Evolutionary conservation across 768 basidiomycete species (phyloP), one percentile per base, ranked within the genome.

Genomic region (Suillus subalutaceus): DNA sequence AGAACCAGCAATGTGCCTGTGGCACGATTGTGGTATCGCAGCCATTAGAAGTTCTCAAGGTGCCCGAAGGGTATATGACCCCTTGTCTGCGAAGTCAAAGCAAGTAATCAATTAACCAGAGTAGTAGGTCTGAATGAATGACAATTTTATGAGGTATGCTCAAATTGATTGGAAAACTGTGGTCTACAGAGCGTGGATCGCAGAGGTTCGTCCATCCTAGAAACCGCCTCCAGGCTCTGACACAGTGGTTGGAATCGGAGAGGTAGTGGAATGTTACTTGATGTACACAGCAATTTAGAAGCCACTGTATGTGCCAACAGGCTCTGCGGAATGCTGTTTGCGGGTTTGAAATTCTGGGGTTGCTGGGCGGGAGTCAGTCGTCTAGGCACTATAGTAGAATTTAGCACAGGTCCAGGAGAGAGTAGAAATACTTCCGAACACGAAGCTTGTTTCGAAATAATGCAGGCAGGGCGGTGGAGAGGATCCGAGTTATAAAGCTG

Each of bases 21-120:
- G 16, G 41, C 30, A 32, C 18, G 23, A 41, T 30, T 43, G 40
- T 10, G 30, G 10, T 30, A 32, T 43, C 18, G 18, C 40, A 15
- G 40, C 55, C 55, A 12, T n/a, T 37, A 6, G 55, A 60, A 6
- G 18, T 30, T 60, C 26, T 20, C 26, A 30, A 41, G 90, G 89
- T 40, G 82, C 89, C 92, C 92, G 94, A 13, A 92, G 80, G 59
- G 88, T 86, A 71, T 93, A 93, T 30, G 93, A 80, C 70, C 91
- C 89, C 77, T 83, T 88, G 77, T 94, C 93, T 23, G 84, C 80
- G 20, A 86, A 84, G 75, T 94, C 91, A 71, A 94, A 94, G 69
- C 86, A 90, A 41, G 90, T 91, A 64, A 87, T 72, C 52, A 92
- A 52, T 52, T 26, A 16, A 52, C 13, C 50, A 52, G 80, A 13